phyloP scores from a whole-genome alignment of 73 alveolate genomes.

The Paramecium sexaurelia region DNA sequence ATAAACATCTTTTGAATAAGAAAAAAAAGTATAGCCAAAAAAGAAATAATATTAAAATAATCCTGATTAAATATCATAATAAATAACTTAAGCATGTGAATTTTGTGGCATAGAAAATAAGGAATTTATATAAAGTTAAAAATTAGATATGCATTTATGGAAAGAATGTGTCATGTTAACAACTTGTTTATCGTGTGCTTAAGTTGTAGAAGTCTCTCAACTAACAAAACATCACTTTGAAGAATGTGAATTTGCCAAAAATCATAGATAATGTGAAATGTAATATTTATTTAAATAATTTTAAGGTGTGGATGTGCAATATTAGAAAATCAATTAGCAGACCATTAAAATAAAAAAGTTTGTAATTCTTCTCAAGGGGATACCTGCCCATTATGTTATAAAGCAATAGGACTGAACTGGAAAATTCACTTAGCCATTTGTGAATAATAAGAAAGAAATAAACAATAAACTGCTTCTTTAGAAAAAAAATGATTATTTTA shows the following conservation, averaged over 20 bases:
- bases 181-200: constrained; percentile 88
- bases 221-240: constrained; percentile 83
- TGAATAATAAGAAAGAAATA: constrained; percentile 5
- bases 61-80: constrained; percentile 52
- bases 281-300: neutral
- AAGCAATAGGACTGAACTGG: constrained; percentile 28
- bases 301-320: constrained; percentile 31
- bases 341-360: neutral
- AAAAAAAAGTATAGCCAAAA: constrained; percentile 68
- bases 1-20: constrained; percentile 6
- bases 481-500: constrained; percentile 12
- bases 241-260: constrained; percentile 89
- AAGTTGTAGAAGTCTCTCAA: constrained; percentile 86
- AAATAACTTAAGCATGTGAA: constrained; percentile 77
- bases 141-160: constrained; percentile 90
- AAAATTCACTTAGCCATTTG: constrained; percentile 54
- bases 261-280: constrained; percentile 80
- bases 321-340: neutral
- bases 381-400: constrained; percentile 47
- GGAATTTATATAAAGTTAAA: constrained; percentile 77
- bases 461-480: neutral
- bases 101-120: constrained; percentile 87
- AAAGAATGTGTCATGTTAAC: constrained; percentile 89
- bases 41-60: constrained; percentile 69
- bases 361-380: neutral